Evolutionary conservation across 495 filamentous ascomycete genomes (phyloP).

Genomic region (Xylaria telfairii): DNA sequence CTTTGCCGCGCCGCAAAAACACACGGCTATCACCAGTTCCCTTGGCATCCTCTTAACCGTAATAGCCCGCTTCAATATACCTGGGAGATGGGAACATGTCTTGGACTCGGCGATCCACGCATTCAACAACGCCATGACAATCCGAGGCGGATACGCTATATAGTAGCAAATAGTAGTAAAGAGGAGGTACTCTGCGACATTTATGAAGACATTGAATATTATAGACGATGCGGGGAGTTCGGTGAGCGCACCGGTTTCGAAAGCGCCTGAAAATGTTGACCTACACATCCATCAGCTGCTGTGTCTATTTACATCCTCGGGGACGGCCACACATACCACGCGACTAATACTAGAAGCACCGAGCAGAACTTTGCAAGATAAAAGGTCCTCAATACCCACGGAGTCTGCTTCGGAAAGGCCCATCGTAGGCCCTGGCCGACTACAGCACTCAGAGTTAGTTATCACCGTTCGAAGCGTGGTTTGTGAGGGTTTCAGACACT

Average conservation of each 20-base stretch:
- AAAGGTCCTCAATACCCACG: conserved; percentile 49
- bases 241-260: conserved; percentile 59
- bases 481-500: no score
- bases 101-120: conserved; percentile 31
- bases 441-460: background rate
- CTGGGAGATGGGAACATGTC: conserved; percentile 29
- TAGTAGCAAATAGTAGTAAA: conserved; percentile 58
- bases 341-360: conserved; percentile 54
- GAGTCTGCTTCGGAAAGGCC: conserved; percentile 52
- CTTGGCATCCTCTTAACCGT: conserved; percentile 48
- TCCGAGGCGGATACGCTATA: conserved; percentile 49
- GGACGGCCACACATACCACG: conserved; percentile 55
- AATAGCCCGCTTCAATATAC: conserved; percentile 27
- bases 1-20: conserved; percentile 64
- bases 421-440: conserved; percentile 57
- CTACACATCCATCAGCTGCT: conserved; percentile 34
- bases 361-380: conserved; percentile 54
- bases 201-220: conserved; percentile 59
- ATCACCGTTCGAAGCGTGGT: no score
- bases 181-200: conserved; percentile 58
- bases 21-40: conserved; percentile 59
- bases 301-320: background rate
- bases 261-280: conserved; percentile 62
- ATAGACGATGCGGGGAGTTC: conserved; percentile 53
- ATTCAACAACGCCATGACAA: conserved; percentile 31